Evolutionary conservation across 306 rosid genomes (phyloP).

Genomic region (Lithocarpus polystachyus): DNA sequence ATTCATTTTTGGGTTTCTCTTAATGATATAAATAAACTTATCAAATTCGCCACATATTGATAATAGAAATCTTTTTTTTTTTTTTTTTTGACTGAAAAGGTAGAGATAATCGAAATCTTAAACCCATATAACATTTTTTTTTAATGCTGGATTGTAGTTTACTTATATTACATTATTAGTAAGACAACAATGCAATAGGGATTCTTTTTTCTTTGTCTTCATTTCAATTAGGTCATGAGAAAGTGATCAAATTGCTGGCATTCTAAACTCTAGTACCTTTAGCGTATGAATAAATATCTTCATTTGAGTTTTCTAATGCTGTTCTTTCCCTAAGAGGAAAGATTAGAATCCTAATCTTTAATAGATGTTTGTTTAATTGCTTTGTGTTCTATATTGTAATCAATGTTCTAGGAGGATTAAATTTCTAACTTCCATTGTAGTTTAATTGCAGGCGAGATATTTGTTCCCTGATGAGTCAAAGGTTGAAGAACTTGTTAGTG

Average conservation of each 20-base stretch:
- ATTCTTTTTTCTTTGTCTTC: not conserved
- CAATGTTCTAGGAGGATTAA: not conserved
- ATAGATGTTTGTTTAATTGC: not conserved
- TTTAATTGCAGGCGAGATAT: slow-evolving; percentile 75
- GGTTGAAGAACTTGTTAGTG: slow-evolving; percentile 62
- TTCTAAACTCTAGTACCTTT: not conserved
- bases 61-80: not conserved
- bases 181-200: not conserved
- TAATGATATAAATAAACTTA: too few relatives aligned
- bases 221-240: not conserved
- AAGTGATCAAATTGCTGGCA: not conserved
- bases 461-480: slow-evolving; percentile 58
- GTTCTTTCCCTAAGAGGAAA: not conserved
- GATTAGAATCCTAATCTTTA: not conserved
- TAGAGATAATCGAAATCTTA: not conserved
- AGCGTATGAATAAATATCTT: not conserved
- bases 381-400: not conserved
- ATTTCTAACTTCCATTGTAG: slow-evolving; percentile 5
- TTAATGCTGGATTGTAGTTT: not conserved
- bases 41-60: not conserved
- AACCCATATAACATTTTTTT: not conserved
- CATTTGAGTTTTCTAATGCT: not conserved
- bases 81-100: not conserved
- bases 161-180: not conserved
- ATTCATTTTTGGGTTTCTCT: not conserved